Evolutionary conservation across 2,329 filamentous ascomycete species (phyloP).

Genomic region (Colletotrichum agaves): DNA sequence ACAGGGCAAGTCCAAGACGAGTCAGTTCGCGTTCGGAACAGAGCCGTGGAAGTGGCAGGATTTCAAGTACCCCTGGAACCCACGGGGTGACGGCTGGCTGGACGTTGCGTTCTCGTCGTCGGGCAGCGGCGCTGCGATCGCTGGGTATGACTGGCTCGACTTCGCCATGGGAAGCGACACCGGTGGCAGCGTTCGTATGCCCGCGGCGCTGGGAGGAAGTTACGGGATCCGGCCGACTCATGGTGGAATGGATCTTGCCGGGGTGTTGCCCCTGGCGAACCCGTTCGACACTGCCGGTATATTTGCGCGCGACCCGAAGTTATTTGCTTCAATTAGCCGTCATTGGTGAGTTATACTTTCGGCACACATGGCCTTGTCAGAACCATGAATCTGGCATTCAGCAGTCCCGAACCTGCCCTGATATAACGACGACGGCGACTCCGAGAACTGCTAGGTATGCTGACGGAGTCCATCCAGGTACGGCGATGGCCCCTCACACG

Average conservation of each 20-base stretch:
- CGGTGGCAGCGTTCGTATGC: conserved; percentile 35
- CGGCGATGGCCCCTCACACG: not conserved
- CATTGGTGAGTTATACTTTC: not conserved
- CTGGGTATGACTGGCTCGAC: conserved; percentile 55
- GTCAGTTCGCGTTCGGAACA: conserved; percentile 11
- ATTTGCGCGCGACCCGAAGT: conserved; percentile 28
- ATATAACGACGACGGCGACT: too few relatives aligned
- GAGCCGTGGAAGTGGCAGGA: conserved; percentile 41
- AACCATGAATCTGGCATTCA: too few relatives aligned
- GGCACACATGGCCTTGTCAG: too few relatives aligned
- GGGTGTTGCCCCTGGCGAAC: conserved; percentile 30
- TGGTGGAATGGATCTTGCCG: conserved; percentile 27
- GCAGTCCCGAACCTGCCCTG: too few relatives aligned
- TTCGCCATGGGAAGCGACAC: conserved; percentile 45
- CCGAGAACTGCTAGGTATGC: too few relatives aligned
- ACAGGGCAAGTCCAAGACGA: conserved; percentile 7
- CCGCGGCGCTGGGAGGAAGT: conserved; percentile 29
- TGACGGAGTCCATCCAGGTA: not conserved
- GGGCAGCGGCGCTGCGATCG: conserved; percentile 52
- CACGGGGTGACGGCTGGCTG: conserved; percentile 50
- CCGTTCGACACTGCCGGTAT: conserved; percentile 36
- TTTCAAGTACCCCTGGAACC: conserved; percentile 48
- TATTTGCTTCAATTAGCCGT: conserved; percentile 20
- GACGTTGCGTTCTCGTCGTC: conserved; percentile 47
- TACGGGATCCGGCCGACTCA: conserved; percentile 37